Evolutionary conservation across 129 eudicot genomes (phyloP), one percentile per base, ranked within the genome.

Genomic region (Flaveria robusta): DNA sequence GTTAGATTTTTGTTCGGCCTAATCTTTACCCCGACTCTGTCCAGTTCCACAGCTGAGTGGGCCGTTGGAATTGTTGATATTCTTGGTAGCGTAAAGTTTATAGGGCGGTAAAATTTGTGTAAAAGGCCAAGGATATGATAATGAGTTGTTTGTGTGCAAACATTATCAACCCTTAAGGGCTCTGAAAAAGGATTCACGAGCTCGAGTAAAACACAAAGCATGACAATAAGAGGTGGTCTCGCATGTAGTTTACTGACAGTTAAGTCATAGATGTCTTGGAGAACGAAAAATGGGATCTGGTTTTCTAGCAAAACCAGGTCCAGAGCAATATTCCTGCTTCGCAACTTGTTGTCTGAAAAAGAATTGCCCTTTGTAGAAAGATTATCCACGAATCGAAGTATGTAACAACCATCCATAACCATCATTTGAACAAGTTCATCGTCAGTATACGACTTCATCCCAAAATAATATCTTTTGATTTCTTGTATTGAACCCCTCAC

Each of bases 241-340:
- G 18, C 3, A 13, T 14, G 55, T 5, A 29, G 4, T 64, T 0
- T 9, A 1, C 2, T 0, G 9, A 68, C 0, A 9, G 81, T 77
- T 59, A 31, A 31, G 27, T 68, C 45, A 31, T 68, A 77, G 12
- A 77, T 52, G 15, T 68, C 29, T 54, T 42, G n/a, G 31, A 77
- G 81, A 16, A 68, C 49, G n/a, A 55, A 68, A 45, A 77, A 77
- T n/a, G 75, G 81, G 42, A 77, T 67, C 5, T 68, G 81, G 55
- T 77, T 77, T 23, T 77, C 81, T 8, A 77, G 9, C 75, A 55
- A 49, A 3, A 77, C 7, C 75, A 68, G 41, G 58, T 77, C 52
- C 52, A 46, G 5, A 46, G 52, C n/a, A 1, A 46, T 46, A 46
- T 46, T 46, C 52, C 52, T 46, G 5, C 52, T 46, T 3, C 52